These are phyloP conservation scores for Umbelopsis sp. DNA, from an alignment of 192 early-diverging fungal genomes.

Conservation along the genomic window DNA sequence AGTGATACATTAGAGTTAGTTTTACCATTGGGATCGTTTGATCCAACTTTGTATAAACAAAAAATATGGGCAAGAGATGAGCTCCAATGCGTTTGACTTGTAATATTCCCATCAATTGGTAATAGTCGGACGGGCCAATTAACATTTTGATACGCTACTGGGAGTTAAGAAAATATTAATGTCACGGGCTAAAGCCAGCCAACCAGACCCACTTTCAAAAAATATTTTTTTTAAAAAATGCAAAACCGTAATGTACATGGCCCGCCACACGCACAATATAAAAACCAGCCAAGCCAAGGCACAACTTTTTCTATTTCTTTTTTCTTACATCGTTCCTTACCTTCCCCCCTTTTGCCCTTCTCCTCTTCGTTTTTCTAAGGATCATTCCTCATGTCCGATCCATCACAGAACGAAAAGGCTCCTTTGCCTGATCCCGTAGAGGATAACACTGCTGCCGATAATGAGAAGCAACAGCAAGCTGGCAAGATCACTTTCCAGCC, in stretches of 20 bases:
- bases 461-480: conserved; percentile 14
- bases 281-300: neutral
- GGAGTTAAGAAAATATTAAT: neutral
- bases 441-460: neutral
- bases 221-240: conserved; percentile 4
- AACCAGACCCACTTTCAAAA: conserved; percentile 4
- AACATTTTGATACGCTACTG: too few relatives aligned
- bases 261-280: conserved; percentile 3
- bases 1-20: too few relatives aligned
- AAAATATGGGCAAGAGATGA: too few relatives aligned
- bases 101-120: neutral
- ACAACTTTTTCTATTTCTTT: neutral
- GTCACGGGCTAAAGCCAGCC: conserved; percentile 6
- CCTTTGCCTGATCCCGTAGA: neutral
- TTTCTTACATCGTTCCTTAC: neutral
- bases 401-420: conserved; percentile 9
- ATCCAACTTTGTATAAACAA: too few relatives aligned
- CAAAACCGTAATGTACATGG: too few relatives aligned
- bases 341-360: neutral
- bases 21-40: too few relatives aligned
- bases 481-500: conserved; percentile 33
- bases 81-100: too few relatives aligned
- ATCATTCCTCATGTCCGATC: conserved; percentile 8
- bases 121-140: neutral
- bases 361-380: too few relatives aligned